These are phyloP conservation scores for Cytospora schulzeri DNA, from an alignment of 2,329 filamentous ascomycete species.

Conservation along the genomic window DNA sequence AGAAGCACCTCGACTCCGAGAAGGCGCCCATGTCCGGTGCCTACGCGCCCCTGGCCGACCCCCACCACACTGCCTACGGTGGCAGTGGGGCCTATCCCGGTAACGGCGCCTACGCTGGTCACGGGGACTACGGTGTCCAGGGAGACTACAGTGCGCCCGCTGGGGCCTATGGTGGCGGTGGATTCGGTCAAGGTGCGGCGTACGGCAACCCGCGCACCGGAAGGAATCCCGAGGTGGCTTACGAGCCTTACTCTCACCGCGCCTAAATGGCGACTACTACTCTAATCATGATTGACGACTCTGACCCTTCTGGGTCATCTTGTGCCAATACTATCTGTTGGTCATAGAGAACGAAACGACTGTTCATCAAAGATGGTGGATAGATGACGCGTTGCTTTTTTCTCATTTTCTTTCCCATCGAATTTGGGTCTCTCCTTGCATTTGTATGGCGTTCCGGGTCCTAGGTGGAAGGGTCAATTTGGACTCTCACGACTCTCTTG, in stretches of 20 bases:
- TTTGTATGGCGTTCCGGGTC: conserved; percentile 26
- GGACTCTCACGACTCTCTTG: conserved; percentile 10
- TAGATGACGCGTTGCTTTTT: not conserved
- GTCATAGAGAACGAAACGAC: not conserved
- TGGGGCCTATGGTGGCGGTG: conserved; percentile 36
- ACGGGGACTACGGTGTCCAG: conserved; percentile 33
- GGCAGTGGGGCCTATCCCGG: conserved; percentile 35
- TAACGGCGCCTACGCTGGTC: conserved; percentile 43
- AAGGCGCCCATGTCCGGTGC: conserved; percentile 48
- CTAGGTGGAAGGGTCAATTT: conserved; percentile 1
- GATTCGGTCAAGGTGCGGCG: not conserved
- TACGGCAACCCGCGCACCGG: conserved; percentile 11
- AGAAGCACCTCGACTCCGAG: conserved; percentile 42
- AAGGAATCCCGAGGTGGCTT: conserved; percentile 52
- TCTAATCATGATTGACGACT: not conserved
- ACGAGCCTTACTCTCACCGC: conserved; percentile 66
- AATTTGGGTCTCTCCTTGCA: conserved; percentile 16
- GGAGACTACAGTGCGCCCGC: conserved; percentile 27
- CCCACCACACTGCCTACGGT: conserved; percentile 33
- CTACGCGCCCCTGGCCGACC: conserved; percentile 50
- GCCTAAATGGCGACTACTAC: conserved; percentile 42
- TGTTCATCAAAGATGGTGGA: conserved; percentile 6
- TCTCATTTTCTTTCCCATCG: not conserved
- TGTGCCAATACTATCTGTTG: not conserved
- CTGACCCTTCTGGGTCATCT: not conserved